phyloP scores from a whole-genome alignment of 2,329 filamentous ascomycete species.

The Penicillium sclerotiorum region DNA sequence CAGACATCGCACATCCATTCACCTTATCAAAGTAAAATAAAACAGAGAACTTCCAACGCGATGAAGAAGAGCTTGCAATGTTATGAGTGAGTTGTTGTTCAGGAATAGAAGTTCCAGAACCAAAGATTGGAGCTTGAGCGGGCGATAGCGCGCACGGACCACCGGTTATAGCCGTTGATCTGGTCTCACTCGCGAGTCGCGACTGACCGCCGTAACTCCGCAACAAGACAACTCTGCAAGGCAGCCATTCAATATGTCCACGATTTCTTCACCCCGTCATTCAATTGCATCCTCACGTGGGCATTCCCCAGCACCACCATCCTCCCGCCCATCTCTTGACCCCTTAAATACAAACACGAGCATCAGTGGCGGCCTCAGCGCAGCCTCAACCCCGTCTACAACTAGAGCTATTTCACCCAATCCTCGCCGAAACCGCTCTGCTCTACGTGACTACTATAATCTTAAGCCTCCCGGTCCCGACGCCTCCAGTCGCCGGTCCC shows the following conservation, averaged over 20 bases:
- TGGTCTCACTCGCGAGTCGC: conserved; percentile 8
- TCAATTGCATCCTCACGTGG: conserved; percentile 61
- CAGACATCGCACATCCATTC: conserved; percentile 26
- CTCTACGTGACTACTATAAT: conserved; percentile 93
- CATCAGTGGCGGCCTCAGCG: conserved; percentile 50
- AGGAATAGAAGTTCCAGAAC: background rate
- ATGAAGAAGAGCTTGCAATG: too few relatives aligned
- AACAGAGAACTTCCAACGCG: background rate
- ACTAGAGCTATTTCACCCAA: conserved; percentile 45
- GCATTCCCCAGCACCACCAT: conserved; percentile 64
- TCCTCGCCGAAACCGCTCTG: conserved; percentile 72
- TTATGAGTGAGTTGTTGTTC: too few relatives aligned
- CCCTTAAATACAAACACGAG: conserved; percentile 65
- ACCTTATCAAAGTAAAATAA: background rate
- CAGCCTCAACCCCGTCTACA: conserved; percentile 38
- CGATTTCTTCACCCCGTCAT: conserved; percentile 61
- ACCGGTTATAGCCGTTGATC: conserved; percentile 28
- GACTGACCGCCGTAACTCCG: conserved; percentile 8
- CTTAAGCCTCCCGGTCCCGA: conserved; percentile 59
- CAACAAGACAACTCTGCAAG: background rate
- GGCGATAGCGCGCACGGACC: conserved; percentile 23
- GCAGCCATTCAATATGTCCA: conserved; percentile 51
- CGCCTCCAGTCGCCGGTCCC: conserved; percentile 30
- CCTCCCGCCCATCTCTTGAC: conserved; percentile 74
- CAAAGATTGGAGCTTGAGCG: background rate